Conservation (phyloP, 495 filamentous ascomycete species). For the Aspergillus cavernicola region DNA sequence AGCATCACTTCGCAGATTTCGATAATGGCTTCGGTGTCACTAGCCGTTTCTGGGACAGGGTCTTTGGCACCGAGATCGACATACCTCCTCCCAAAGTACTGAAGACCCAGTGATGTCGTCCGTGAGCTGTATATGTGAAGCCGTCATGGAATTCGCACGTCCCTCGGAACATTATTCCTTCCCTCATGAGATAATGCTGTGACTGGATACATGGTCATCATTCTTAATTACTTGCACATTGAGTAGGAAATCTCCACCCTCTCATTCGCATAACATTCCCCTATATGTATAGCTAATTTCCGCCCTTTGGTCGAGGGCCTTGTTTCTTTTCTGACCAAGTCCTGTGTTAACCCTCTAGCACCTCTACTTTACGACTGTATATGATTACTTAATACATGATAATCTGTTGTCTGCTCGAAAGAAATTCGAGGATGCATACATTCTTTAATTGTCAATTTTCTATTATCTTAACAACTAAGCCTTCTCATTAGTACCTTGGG, state of each 20-base stretch:
- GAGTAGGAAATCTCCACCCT: background rate
- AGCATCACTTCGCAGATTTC: conserved; percentile 95
- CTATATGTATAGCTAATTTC: conserved; percentile 5
- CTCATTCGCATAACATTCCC: background rate
- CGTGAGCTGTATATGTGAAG: background rate
- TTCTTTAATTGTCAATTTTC: too few relatives aligned
- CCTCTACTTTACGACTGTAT: conserved; percentile 18
- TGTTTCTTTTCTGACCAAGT: background rate
- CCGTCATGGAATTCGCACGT: too few relatives aligned
- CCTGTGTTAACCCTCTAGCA: too few relatives aligned
- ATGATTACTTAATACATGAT: conserved; percentile 40
- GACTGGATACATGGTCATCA: conserved; percentile 15
- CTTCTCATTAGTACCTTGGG: too few relatives aligned
- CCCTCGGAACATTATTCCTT: too few relatives aligned
- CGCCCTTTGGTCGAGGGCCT: background rate
- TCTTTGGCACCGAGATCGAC: conserved; percentile 84
- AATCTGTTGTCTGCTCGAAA: background rate
- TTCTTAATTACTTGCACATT: conserved; percentile 2
- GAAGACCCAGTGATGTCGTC: conserved; percentile 49
- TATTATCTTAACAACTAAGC: too few relatives aligned
- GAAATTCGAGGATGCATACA: background rate
- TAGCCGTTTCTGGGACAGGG: conserved; percentile 91
- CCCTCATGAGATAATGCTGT: conserved; percentile 25
- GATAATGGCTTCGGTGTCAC: conserved; percentile 98
- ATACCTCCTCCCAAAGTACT: conserved; percentile 38